Base-by-base conservation (phyloP, 2,329 filamentous ascomycete species). In the Xylaria sp. region DNA sequence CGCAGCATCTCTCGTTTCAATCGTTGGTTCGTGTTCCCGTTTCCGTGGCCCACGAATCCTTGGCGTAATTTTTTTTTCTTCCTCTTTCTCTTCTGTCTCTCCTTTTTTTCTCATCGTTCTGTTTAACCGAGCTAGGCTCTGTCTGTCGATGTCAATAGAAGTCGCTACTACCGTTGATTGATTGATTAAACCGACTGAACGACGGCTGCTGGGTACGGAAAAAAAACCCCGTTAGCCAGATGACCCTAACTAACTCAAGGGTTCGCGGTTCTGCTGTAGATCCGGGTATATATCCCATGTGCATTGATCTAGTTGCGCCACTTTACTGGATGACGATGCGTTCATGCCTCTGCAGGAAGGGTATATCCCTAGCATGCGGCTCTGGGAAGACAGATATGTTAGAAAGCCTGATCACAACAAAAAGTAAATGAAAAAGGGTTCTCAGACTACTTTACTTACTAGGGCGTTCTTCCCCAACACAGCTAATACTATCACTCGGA, bases 401-500 rank as follows among this genome's bases (percentile, higher is more conserved):
- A 64, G 54, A 6, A 19, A 40, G n/a, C n/a, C n/a, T n/a, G n/a
- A n/a, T n/a, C n/a, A n/a, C n/a, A n/a, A n/a, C n/a, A n/a, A n/a
- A n/a, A n/a, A n/a, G n/a, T n/a, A n/a, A n/a, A n/a, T n/a, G n/a
- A n/a, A n/a, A n/a, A n/a, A n/a, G n/a, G n/a, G n/a, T n/a, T n/a
- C n/a, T n/a, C n/a, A n/a, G n/a, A n/a, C n/a, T n/a, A n/a, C n/a
- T n/a, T n/a, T 38, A 59, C 59, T 61, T 56, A 63, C 67, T 66
- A 4, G 73, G 74, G 43, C 78, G 75, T 64, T 72, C 79, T 64
- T 72, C 79, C 21, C 84, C 86, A n/a, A 87, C 79, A 67, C 83
- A 85, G 71, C 85, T 87, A 59, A 89, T 86, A 69, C 86, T 88
- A 71, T 89, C 86, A 68, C 81, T 83, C 1, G 86, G 86, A 45